A percentile compares a stretch with the other conserved stretches of the same genome.
Evolutionary conservation across 768 basidiomycete species (phyloP).

Genomic region (Cystofilobasidium capitatum): DNA sequence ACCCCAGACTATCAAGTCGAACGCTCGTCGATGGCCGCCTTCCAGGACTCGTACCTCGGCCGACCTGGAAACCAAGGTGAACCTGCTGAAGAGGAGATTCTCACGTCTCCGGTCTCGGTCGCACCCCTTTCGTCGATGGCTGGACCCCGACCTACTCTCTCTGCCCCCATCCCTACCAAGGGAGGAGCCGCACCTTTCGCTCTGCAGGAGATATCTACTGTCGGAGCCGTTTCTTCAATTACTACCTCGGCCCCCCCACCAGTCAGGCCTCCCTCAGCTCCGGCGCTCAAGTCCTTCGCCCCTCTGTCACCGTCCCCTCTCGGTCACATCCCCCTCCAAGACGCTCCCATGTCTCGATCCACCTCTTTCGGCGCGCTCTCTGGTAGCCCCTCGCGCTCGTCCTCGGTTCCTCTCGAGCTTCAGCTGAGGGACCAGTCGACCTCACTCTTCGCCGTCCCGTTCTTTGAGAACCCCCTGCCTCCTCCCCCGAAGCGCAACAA

Average conservation of each 20-base stretch:
- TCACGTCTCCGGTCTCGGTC: neutral
- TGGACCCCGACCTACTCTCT: neutral
- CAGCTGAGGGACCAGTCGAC: slow-evolving; percentile 1
- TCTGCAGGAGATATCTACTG: neutral
- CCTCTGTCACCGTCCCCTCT: neutral
- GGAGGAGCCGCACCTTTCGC: neutral
- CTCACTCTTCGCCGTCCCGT: slow-evolving; percentile 16
- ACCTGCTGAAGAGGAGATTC: no score
- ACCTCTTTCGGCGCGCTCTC: slow-evolving; percentile 3
- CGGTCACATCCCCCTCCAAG: neutral
- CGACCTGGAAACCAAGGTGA: no score
- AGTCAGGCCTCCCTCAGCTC: slow-evolving; percentile 3
- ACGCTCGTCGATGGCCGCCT: neutral
- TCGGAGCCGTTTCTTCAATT: neutral
- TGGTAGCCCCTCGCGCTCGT: neutral
- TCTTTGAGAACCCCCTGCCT: neutral
- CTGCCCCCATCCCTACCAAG: neutral
- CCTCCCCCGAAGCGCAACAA: neutral
- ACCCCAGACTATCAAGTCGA: no score
- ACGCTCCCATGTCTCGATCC: neutral
- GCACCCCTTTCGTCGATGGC: neutral
- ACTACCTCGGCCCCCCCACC: slow-evolving; percentile 6
- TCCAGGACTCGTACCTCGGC: neutral
- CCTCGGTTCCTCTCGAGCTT: slow-evolving; percentile 1
- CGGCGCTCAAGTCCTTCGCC: slow-evolving; percentile 11